phyloP scores from a whole-genome alignment of 257 asterid genomes.

The Nicotiana undulata region DNA sequence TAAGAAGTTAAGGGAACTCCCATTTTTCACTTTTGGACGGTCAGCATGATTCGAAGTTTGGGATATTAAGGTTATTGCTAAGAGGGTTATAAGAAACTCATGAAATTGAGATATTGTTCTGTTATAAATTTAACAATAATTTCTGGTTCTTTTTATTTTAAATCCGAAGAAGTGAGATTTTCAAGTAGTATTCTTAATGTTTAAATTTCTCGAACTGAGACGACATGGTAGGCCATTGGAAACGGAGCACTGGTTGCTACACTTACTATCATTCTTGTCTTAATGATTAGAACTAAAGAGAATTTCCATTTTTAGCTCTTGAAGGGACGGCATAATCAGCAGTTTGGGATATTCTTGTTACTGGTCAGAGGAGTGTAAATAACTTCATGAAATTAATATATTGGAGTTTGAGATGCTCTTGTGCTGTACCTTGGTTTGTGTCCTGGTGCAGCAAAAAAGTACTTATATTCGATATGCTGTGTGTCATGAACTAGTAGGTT shows the following conservation, averaged over 20 bases:
- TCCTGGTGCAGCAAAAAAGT: no score
- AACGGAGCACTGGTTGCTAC: not conserved
- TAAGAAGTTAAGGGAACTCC: not conserved
- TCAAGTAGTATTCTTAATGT: not conserved
- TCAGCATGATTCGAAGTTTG: not conserved
- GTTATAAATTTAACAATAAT: not conserved
- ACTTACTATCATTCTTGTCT: not conserved
- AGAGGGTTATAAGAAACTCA: not conserved
- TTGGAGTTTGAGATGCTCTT: not conserved
- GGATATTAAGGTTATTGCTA: not conserved
- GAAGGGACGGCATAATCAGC: not conserved
- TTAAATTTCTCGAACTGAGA: not conserved
- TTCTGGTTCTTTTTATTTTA: not conserved
- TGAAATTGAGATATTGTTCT: not conserved
- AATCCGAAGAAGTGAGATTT: not conserved
- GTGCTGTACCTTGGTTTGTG: not conserved
- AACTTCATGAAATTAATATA: not conserved
- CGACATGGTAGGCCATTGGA: not conserved
- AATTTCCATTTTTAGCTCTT: not conserved
- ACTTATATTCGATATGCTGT: not conserved
- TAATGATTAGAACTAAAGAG: not conserved
- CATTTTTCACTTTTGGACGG: not conserved
- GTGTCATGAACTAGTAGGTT: not conserved
- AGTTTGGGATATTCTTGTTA: not conserved
- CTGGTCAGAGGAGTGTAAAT: not conserved